Evolutionary conservation across 1,139 yeast genomes (phyloP), one percentile per base, ranked within the genome.

Genomic region (Taphrina populina): DNA sequence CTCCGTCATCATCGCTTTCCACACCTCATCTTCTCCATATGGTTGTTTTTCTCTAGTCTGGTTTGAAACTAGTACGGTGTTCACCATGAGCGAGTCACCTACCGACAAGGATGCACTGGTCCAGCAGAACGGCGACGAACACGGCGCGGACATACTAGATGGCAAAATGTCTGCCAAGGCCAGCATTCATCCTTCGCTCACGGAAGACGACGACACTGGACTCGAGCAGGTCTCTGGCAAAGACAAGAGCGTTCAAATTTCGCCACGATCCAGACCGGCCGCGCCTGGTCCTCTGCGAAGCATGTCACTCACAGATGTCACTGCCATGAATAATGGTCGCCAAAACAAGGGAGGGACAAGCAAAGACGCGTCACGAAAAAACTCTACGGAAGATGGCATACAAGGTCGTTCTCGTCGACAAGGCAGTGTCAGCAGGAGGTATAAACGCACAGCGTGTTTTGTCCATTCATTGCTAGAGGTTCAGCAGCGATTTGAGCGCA

Each of bases 361-460:
- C 45, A 40, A 40, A 24, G 45, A 40, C n/a, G 19, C 47, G 7
- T 37, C 29, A 32, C 36, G 47, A 8, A 43, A 43, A 13, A 37
- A 37, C 10, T 30, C 47, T 4, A 20, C 17, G 15, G 47, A 43
- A n/a, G 47, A 30, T 3, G 10, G 13, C 23, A 5, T 26, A 10
- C 6, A 26, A 4, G 29, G 20, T 21, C 35, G 45, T 0, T 20
- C 45, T 5, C 37, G 54, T 6, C 54, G 54, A n/a, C 54, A 49
- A 17, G 46, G 54, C 4, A 49, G 54, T 32, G 54, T 37, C 10
- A 37, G 46, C 26, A 21, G 54, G 13, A 34, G 54, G 19, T 49
- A 49, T 30, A 49, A 49, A 19, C 21, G 54, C n/a, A 49, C 54
- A 5, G 54, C 54, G 24, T 49, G 54, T 24, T 49, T 49, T 30